Base-by-base conservation (phyloP, 192 early-diverging fungal genomes). In the Martensiomyces pterosporus region DNA sequence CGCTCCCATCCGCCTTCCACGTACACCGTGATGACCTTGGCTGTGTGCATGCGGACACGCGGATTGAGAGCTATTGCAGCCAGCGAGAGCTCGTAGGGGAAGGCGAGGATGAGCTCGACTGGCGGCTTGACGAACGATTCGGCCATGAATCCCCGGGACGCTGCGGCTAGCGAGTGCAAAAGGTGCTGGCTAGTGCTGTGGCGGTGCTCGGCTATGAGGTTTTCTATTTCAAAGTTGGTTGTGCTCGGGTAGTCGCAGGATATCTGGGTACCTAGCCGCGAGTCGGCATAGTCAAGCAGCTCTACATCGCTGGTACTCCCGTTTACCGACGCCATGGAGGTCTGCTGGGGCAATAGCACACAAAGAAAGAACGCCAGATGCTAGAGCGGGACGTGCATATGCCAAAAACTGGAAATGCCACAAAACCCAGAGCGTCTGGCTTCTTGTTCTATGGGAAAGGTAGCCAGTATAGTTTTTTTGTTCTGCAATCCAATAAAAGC, bases 41-140 rank as follows among this genome's bases (percentile, higher is more conserved):
- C 43, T 3, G 9, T 9, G 42, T 49, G 36, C 14, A 43, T 39
- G 15, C 61, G 53, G 9, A 64, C 34, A 4, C 47, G 38, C 18
- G 61, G 53, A n/a, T 64, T 46, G 1, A 64, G 14, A 7, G 35
- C 16, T 9, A 56, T 16, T 8, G 53, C 47, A 0, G 61, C 61
- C n/a, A 64, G 48, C 0, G 61, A 55, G 3, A 47, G 14, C 2
- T n/a, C 33, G 38, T 47, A 35, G 2, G 53, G 53, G 4, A 64
- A 21, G 2, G 29, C 14, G n/a, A 64, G 24, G 22, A 7, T 17
- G 3, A 64, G 5, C 14, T 64, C 61, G 4, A 47, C 43, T 0
- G 61, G 61, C 24, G 61, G 61, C n/a, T 50, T 49, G 4, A 64
- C 48, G 26, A 64, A 64, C 12, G 61, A 51, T 14, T 56, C 53